Evolutionary conservation across 306 rosid genomes (phyloP).

Genomic region (Ochetophila trinervis): DNA sequence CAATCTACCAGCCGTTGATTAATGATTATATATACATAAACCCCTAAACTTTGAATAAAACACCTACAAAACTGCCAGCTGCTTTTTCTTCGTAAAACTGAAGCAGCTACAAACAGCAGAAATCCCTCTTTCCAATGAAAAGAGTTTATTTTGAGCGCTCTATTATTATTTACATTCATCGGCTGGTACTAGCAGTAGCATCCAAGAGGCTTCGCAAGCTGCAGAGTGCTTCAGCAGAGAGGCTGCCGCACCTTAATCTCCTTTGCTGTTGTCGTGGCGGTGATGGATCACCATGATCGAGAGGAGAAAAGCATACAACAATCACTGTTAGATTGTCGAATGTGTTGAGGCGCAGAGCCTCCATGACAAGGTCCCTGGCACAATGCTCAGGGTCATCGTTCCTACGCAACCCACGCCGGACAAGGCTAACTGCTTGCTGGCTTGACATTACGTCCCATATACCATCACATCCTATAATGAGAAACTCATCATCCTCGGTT

Average conservation of each 20-base stretch:
- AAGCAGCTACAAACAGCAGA: constrained; percentile 56
- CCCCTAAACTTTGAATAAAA: not conserved
- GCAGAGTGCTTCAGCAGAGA: constrained; percentile 89
- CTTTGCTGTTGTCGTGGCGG: constrained; percentile 38
- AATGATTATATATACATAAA: constrained; percentile 26
- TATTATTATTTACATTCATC: constrained; percentile 28
- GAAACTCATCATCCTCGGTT: constrained; percentile 90
- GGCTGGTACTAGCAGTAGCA: constrained; percentile 48
- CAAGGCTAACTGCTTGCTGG: constrained; percentile 81
- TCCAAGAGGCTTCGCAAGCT: constrained; percentile 81
- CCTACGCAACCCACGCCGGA: constrained; percentile 66
- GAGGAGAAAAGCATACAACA: constrained; percentile 62
- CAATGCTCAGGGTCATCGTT: constrained; percentile 76
- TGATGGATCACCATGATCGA: constrained; percentile 41
- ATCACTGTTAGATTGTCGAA: constrained; percentile 84
- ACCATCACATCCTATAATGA: constrained; percentile 96
- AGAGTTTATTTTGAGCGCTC: constrained; percentile 25
- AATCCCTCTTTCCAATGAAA: not conserved
- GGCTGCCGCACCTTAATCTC: constrained; percentile 70
- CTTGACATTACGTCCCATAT: constrained; percentile 94
- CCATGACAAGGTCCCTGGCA: constrained; percentile 82
- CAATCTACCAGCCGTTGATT: constrained; percentile 34
- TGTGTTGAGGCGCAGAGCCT: constrained; percentile 75
- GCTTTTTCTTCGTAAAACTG: constrained; percentile 42
- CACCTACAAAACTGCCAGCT: constrained; percentile 54